Evolutionary conservation across 2,329 filamentous ascomycete species (phyloP), one percentile per base, ranked within the genome.

Genomic region (Dothistroma pini): DNA sequence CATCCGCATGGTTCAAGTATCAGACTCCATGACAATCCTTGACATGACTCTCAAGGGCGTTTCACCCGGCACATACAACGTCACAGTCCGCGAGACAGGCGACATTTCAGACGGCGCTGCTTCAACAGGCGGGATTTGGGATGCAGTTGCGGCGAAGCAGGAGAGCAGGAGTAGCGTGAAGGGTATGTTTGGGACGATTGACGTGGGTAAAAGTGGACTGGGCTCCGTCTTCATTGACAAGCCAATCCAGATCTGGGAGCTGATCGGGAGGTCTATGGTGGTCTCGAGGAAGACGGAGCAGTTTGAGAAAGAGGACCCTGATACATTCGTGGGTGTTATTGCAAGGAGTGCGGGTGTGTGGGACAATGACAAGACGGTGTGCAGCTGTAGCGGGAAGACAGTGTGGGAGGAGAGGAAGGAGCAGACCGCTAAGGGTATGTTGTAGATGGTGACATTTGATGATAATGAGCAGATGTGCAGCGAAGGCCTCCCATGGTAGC

Each of bases 331-430:
- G 1, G 95, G 95, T 9, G 93, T 99, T 56, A 91, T 99, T 77
- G 95, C 95, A 54, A 83, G 95, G 73, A 97, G 93, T 76, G 93
- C 95, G 16, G 95, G 95, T n/a, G 89, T 96, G 63, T 99, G 95
- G 95, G 93, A 97, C 75, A 96, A 99, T 71, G 91, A 97, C 75
- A 99, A 97, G 83, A 96, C 90, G 51, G 93, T 99, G 6, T 99
- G 95, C 76, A 96, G 92, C 53, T 99, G 95, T 77, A 96, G 92
- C 41, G 95, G 95, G 4, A 97, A 97, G 85, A 97, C 93, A 59
- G 85, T 99, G 11, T 99, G 95, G 95, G 90, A 99, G 77, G 95
- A 99, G 81, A 86, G 95, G 69, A 88, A 88, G 77, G 93, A 97
- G 71, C 91, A 96, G 79, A 86, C 93, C 48, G 83, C 84, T 67